Evolutionary conservation across 768 basidiomycete genomes (phyloP).

Genomic region (Lepiota brunneoincarnata): DNA sequence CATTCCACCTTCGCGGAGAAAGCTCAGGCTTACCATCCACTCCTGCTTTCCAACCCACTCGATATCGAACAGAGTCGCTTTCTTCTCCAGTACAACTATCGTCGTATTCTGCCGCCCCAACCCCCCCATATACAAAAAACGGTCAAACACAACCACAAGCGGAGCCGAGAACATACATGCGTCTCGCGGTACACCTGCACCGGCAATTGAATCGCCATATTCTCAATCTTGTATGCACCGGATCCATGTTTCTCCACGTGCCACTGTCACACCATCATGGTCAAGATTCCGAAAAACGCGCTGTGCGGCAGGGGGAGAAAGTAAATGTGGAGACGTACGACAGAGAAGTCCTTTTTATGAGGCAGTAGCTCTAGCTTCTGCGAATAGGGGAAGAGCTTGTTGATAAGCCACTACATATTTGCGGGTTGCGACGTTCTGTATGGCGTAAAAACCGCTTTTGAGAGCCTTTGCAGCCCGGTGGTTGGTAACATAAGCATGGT

Average conservation of each 20-base stretch:
- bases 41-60: not conserved
- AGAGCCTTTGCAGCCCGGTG: not conserved
- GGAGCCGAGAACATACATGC: not conserved
- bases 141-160: not conserved
- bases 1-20: not conserved
- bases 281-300: not conserved
- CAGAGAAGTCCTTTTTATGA: not conserved
- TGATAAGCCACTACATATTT: not conserved
- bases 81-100: not conserved
- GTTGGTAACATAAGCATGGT: not conserved
- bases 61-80: not conserved
- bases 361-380: not conserved
- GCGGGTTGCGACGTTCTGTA: not conserved
- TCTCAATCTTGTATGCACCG: not conserved
- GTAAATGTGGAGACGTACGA: not conserved
- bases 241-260: not conserved
- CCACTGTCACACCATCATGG: constrained; percentile 2
- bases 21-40: not conserved
- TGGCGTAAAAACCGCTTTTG: constrained; percentile 1
- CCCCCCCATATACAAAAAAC: not conserved
- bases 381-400: constrained; percentile 1
- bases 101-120: not conserved
- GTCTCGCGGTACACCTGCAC: not conserved
- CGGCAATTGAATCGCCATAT: constrained; percentile 3
- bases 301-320: not conserved